A percentile compares a stretch with the other conserved stretches of the same genome.
These are phyloP conservation scores for Drechslerella coelobrocha DNA, from an alignment of 2,329 filamentous ascomycete genomes.

Conservation along the genomic window DNA sequence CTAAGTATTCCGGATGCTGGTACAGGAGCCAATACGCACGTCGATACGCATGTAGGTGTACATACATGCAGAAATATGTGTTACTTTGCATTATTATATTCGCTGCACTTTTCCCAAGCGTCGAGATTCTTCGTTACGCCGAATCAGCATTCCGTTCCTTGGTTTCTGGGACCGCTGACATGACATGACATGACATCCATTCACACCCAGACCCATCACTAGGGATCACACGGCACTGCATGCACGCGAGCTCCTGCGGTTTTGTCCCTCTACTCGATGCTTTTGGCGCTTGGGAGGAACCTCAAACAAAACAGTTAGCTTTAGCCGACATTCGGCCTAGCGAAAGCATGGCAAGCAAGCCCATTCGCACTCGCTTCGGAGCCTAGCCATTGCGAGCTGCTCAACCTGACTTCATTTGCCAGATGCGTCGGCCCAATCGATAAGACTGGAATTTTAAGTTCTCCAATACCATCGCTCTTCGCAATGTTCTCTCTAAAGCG, in stretches of 20 bases:
- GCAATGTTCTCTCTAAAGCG: constrained; percentile 8
- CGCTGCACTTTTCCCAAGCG: background rate
- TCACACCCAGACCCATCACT: background rate
- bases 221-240: constrained; percentile 45
- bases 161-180: constrained; percentile 23
- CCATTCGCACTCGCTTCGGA: constrained; percentile 32
- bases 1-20: constrained; percentile 2
- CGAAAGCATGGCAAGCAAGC: constrained; percentile 15
- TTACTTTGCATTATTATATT: background rate
- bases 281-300: constrained; percentile 31
- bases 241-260: constrained; percentile 50
- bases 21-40: constrained; percentile 42
- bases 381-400: constrained; percentile 29
- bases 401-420: constrained; percentile 36
- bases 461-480: constrained; percentile 12
- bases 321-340: constrained; percentile 31
- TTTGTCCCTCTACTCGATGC: constrained; percentile 33
- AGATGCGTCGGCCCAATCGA: constrained; percentile 38
- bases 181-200: constrained; percentile 14
- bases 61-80: constrained; percentile 17
- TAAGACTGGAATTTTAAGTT: constrained; percentile 42
- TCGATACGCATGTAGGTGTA: constrained; percentile 33
- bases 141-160: background rate
- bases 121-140: background rate
- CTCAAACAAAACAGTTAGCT: constrained; percentile 23